These are phyloP conservation scores for Breviolum minutum DNA, from an alignment of 73 alveolate species.

Conservation along the genomic window DNA sequence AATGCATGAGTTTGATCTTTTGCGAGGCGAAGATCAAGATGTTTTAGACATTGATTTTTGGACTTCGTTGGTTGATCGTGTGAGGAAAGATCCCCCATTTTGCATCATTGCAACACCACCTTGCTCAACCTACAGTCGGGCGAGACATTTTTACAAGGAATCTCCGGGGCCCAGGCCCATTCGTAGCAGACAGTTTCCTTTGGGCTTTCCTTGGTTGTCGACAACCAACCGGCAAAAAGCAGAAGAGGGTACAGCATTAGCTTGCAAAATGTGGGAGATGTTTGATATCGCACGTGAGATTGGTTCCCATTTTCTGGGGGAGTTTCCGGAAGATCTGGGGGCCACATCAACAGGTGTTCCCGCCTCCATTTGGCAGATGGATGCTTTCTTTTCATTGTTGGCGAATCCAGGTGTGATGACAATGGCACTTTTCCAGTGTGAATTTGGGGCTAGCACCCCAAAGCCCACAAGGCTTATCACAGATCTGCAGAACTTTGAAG, in stretches of 20 bases:
- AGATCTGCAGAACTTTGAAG: background rate
- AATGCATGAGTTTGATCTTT: background rate
- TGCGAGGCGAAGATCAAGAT: no score
- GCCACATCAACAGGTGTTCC: background rate
- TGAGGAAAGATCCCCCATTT: background rate
- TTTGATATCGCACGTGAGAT: no score
- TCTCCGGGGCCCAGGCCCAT: background rate
- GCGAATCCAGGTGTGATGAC: background rate
- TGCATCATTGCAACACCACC: conserved; percentile 27
- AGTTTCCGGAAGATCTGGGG: background rate
- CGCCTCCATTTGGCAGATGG: background rate
- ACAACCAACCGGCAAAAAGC: background rate
- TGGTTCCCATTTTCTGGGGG: background rate
- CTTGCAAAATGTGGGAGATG: background rate
- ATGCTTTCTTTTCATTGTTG: background rate
- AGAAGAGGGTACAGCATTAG: background rate
- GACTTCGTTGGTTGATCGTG: background rate
- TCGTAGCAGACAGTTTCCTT: background rate
- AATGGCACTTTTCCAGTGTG: background rate
- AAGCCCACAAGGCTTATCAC: background rate
- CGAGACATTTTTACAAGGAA: background rate
- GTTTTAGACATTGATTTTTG: background rate
- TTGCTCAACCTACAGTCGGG: background rate
- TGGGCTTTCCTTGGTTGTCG: conserved; percentile 19
- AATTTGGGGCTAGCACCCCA: background rate